Conservation (phyloP, 2,329 filamentous ascomycete genomes). For the Herpotrichia juniperi region DNA sequence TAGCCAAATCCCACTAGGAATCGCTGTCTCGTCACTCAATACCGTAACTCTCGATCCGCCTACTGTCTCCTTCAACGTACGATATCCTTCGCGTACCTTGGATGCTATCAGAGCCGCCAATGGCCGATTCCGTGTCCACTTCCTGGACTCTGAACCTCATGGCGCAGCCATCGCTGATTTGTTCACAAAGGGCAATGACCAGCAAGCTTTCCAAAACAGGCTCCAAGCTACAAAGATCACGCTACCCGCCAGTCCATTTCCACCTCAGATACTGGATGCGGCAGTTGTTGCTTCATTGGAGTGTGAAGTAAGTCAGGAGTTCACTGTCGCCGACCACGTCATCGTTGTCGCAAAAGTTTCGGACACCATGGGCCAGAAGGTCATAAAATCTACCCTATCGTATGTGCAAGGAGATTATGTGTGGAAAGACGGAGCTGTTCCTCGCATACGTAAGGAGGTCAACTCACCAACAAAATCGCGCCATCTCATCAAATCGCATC, state of each 20-base stretch:
- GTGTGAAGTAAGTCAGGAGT: slow-evolving; percentile 43
- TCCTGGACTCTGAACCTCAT: slow-evolving; percentile 45
- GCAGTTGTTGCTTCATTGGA: slow-evolving; percentile 35
- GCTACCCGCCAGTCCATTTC: slow-evolving; percentile 7
- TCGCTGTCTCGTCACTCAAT: slow-evolving; percentile 67
- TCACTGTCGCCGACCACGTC: slow-evolving; percentile 54
- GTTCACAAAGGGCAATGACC: slow-evolving; percentile 37
- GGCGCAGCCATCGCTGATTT: slow-evolving; percentile 37
- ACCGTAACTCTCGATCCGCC: slow-evolving; percentile 64
- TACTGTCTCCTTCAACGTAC: slow-evolving; percentile 68
- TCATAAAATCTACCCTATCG: slow-evolving; percentile 18
- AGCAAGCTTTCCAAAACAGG: slow-evolving; percentile 26
- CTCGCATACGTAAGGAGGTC: slow-evolving; percentile 4
- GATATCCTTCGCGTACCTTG: slow-evolving; percentile 61
- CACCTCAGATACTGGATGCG: slow-evolving; percentile 22
- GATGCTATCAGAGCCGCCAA: slow-evolving; percentile 56
- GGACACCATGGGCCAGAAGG: slow-evolving; percentile 9
- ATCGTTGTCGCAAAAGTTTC: slow-evolving; percentile 53
- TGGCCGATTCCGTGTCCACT: slow-evolving; percentile 56
- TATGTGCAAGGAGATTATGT: slow-evolving; percentile 37
- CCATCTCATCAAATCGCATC: not conserved
- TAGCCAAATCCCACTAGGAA: slow-evolving; percentile 39
- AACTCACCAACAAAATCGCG: not conserved
- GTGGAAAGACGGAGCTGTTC: slow-evolving; percentile 11
- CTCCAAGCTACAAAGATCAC: slow-evolving; percentile 8